phyloP scores from a whole-genome alignment of 1,284 basidiomycete species.

The Tetrapyrgos nigripes region DNA sequence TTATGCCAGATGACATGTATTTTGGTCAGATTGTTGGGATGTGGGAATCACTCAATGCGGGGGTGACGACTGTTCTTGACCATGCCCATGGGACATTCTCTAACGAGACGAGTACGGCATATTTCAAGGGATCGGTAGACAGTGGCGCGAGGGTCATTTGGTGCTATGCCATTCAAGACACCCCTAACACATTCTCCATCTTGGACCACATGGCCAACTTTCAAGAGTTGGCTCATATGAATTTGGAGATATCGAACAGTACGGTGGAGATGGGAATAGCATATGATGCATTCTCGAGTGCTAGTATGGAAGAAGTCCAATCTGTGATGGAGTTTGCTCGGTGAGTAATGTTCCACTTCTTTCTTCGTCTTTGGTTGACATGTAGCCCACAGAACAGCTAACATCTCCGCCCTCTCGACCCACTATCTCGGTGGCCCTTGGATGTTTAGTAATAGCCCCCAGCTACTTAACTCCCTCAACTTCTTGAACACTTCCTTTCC shows the following conservation, averaged over 20 bases:
- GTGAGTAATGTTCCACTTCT: background rate
- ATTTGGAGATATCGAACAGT: background rate
- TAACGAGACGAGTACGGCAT: slow-evolving; percentile 5
- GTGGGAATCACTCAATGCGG: slow-evolving; percentile 13
- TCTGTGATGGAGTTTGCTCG: background rate
- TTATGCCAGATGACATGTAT: slow-evolving; percentile 3
- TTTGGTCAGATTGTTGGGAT: slow-evolving; percentile 1
- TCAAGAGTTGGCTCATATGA: background rate
- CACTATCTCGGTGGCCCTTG: background rate
- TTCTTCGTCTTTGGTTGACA: no score
- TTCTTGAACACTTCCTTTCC: slow-evolving; percentile 11
- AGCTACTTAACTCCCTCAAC: background rate
- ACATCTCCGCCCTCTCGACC: background rate
- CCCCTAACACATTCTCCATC: background rate
- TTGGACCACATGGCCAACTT: background rate
- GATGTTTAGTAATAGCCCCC: slow-evolving; percentile 3
- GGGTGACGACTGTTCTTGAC: slow-evolving; percentile 12
- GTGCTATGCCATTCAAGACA: slow-evolving; percentile 11
- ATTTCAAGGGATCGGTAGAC: slow-evolving; percentile 12
- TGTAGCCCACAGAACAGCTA: background rate
- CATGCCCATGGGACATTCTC: slow-evolving; percentile 17
- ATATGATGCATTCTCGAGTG: background rate
- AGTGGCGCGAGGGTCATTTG: slow-evolving; percentile 15
- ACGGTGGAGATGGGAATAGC: background rate
- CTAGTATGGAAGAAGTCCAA: background rate